These are phyloP conservation scores for Aquilaria malaccensis DNA, from an alignment of 345 rosid genomes.

Conservation along the genomic window DNA sequence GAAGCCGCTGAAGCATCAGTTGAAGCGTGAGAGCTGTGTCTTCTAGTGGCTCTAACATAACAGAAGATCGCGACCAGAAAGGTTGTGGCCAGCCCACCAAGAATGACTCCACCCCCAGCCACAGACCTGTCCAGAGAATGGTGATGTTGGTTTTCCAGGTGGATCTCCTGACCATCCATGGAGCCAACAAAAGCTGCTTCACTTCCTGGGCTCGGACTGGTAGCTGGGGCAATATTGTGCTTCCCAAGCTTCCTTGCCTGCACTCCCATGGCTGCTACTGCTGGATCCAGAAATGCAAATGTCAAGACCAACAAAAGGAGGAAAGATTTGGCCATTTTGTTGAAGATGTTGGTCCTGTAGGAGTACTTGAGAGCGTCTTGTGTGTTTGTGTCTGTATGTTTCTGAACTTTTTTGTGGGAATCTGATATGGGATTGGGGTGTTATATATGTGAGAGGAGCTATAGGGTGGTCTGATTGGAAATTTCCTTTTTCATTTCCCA, in stretches of 20 bases:
- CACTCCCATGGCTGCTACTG: slow-evolving; percentile 20
- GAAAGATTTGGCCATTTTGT: slow-evolving; percentile 21
- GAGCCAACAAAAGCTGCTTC: slow-evolving; percentile 6
- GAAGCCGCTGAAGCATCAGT: no score
- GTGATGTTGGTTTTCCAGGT: slow-evolving; percentile 22
- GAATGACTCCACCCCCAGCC: slow-evolving; percentile 78
- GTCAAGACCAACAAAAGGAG: slow-evolving; percentile 26
- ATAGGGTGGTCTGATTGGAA: slow-evolving; percentile 33
- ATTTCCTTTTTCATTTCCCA: slow-evolving; percentile 18
- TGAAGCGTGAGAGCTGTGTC: slow-evolving; percentile 22
- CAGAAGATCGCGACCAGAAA: slow-evolving; percentile 66
- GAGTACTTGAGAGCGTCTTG: neutral
- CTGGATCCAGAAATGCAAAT: slow-evolving; percentile 20
- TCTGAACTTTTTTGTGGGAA: neutral
- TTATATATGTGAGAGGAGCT: slow-evolving; percentile 8
- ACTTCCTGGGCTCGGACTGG: slow-evolving; percentile 16
- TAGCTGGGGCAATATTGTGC: slow-evolving; percentile 17
- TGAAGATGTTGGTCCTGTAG: slow-evolving; percentile 3
- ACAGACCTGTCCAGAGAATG: slow-evolving; percentile 53
- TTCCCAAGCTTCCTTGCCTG: slow-evolving; percentile 41
- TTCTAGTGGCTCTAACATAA: slow-evolving; percentile 63
- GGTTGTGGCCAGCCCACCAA: slow-evolving; percentile 63
- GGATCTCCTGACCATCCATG: slow-evolving; percentile 16
- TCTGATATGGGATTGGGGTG: neutral
- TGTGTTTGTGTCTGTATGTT: neutral